These are phyloP conservation scores for Epithele typhae DNA, from an alignment of 768 basidiomycete species.

Conservation along the genomic window DNA sequence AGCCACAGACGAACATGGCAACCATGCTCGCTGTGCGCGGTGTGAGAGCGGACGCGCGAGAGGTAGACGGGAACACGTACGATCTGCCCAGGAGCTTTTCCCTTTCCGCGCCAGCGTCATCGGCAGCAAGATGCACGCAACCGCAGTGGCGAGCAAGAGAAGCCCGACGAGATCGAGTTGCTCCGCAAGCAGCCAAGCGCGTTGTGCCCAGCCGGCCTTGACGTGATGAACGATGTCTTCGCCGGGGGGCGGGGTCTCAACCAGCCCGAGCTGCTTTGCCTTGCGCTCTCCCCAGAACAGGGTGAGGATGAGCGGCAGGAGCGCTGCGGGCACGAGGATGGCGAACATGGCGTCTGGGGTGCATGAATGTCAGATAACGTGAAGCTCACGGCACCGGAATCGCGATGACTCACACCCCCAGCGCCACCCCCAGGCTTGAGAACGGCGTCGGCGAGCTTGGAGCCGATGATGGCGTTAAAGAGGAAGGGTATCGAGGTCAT, in stretches of 20 bases:
- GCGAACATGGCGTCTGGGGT: constrained; percentile 29
- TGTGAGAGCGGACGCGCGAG: too few species aligned
- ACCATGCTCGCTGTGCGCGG: constrained; percentile 29
- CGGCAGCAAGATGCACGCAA: constrained; percentile 29
- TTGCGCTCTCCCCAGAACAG: constrained; percentile 26
- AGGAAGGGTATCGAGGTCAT: constrained; percentile 50
- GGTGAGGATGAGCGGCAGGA: constrained; percentile 24
- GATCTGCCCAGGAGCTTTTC: constrained; percentile 23
- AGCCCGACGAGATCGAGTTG: constrained; percentile 29
- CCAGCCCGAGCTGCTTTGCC: constrained; percentile 21
- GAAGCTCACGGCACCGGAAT: too few species aligned
- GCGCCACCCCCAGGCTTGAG: constrained; percentile 49
- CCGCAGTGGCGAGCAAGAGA: constrained; percentile 25
- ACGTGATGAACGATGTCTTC: constrained; percentile 25
- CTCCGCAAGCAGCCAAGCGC: constrained; percentile 20
- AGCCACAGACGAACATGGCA: constrained; percentile 29
- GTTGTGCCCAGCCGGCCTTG: constrained; percentile 35
- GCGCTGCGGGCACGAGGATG: constrained; percentile 22
- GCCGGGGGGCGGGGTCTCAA: constrained; percentile 51
- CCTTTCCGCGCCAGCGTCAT: constrained; percentile 24
- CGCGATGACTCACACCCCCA: constrained; percentile 54
- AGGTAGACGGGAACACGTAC: constrained; percentile 18
- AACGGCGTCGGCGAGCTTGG: constrained; percentile 60
- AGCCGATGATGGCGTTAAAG: constrained; percentile 62
- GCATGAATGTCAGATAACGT: not conserved